Evolutionary conservation across 208 protist genomes (phyloP).

Genomic region (Leptomonas pyrrhocoris): DNA sequence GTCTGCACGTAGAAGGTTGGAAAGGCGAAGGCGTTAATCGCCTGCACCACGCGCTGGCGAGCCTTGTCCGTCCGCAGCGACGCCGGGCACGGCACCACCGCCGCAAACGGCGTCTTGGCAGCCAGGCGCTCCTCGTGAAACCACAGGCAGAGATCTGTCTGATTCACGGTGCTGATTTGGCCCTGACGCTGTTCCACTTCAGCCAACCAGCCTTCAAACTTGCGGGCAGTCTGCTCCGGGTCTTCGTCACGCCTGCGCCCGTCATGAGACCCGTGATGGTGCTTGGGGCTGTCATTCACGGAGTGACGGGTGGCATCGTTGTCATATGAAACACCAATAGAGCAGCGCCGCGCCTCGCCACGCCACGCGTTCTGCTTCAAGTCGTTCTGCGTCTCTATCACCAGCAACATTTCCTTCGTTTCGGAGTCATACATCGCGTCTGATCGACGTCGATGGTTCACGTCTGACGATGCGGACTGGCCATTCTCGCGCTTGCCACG

Average conservation of each 20-base stretch:
- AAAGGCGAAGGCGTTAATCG: constrained; percentile 60
- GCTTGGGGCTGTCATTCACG: background rate
- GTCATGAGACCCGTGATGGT: background rate
- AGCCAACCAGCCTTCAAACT: constrained; percentile 18
- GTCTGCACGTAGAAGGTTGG: constrained; percentile 62
- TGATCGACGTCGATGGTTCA: background rate
- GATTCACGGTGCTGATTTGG: constrained; percentile 2
- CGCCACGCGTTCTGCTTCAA: constrained; percentile 15
- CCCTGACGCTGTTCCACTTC: constrained; percentile 10
- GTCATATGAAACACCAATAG: background rate
- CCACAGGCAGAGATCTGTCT: constrained; percentile 40
- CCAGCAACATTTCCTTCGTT: background rate
- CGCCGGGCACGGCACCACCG: constrained; percentile 56
- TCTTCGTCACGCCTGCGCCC: background rate
- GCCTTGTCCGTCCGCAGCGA: constrained; percentile 34
- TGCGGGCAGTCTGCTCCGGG: background rate
- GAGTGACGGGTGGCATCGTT: background rate
- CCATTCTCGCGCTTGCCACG: background rate
- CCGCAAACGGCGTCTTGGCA: constrained; percentile 60
- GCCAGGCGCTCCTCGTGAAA: constrained; percentile 56
- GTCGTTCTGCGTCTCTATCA: constrained; percentile 2
- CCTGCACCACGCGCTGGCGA: constrained; percentile 20
- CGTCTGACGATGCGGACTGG: background rate
- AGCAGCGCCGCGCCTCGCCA: constrained; percentile 12
- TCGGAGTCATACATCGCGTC: background rate